Conservation (phyloP, 73 alveolate species). For the Breviolum minutum region DNA sequence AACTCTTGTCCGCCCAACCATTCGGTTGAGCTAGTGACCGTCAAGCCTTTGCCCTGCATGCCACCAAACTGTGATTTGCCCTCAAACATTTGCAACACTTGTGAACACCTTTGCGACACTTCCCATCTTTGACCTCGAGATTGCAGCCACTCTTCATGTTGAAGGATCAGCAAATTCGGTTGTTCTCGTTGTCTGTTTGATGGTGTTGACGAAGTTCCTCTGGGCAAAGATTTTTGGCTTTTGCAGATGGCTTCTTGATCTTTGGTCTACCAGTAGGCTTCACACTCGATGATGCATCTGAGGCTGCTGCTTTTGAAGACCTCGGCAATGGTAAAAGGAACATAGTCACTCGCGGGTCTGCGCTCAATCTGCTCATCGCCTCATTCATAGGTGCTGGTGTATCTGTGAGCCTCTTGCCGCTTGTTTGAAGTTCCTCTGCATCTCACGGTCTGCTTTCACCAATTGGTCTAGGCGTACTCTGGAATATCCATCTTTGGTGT, state of each 20-base stretch:
- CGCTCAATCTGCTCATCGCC: neutral
- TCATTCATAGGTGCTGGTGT: neutral
- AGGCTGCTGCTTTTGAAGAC: neutral
- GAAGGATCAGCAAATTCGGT: neutral
- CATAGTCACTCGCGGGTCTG: neutral
- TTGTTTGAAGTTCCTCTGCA: neutral
- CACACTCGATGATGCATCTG: neutral
- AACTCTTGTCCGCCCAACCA: too few relatives aligned
- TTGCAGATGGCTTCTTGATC: neutral
- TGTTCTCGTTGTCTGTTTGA: neutral
- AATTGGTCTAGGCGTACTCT: neutral
- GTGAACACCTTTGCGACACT: neutral
- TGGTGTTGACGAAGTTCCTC: neutral
- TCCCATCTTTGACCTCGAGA: too few relatives aligned
- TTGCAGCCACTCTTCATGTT: neutral
- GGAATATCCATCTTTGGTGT: neutral
- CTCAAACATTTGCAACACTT: neutral
- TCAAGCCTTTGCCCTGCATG: too few relatives aligned
- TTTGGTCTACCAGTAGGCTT: neutral
- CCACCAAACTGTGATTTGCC: neutral
- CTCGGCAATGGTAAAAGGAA: neutral
- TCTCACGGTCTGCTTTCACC: neutral
- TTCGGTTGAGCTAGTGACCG: too few relatives aligned
- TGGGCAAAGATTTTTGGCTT: neutral
- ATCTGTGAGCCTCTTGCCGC: neutral